Base-by-base conservation (phyloP, 108 stramenopile genomes). In the Epipyxis sp. region DNA sequence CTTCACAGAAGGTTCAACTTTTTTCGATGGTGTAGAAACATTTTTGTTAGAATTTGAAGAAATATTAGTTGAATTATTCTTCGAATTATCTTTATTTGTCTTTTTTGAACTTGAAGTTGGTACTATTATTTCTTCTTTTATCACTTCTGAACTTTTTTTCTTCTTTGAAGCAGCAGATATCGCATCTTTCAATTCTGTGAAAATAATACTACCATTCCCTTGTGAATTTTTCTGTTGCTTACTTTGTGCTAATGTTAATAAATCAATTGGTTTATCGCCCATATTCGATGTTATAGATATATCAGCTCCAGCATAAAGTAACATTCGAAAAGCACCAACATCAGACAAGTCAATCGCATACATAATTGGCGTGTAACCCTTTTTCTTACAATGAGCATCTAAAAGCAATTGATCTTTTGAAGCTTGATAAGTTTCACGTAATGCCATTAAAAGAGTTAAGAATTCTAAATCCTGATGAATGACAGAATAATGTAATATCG, bases 281-380 rank as follows among this genome's bases (percentile, higher is more conserved):
- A 32, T 65, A 10, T 37, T 32, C 6, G 50, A 57, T 27, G 32
- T 74, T 16, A 29, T 42, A 10, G 25, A 37, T 6, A 74, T 6
- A 74, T 74, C 34, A 13, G 71, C 71, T 6, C 71, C 71, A 74
- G 71, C 44, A 3, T 74, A 20, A 42, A 32, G n/a, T 29, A 74
- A 42, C 10, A 57, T 6, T 13, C 13, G 6, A 3, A 46, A 30
- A 3, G 71, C 37, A 74, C 41, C n/a, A 35, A 74, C 6, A 32
- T 54, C 34, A 10, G 10, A 39, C 6, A 29, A 3, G 6, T 54
- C 71, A 6, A 57, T 42, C 10, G 71, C 71, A 57, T 74, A 74
- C 42, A 43, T 37, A 3, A 74, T 13, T 29, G 71, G 71, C 25
- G 71, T 32, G 41, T 42, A 74, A 34, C 71, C 71, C 27, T 46